These are phyloP conservation scores for Akanthomyces uredinophilus DNA, from an alignment of 2,329 filamentous ascomycete species.

Conservation along the genomic window DNA sequence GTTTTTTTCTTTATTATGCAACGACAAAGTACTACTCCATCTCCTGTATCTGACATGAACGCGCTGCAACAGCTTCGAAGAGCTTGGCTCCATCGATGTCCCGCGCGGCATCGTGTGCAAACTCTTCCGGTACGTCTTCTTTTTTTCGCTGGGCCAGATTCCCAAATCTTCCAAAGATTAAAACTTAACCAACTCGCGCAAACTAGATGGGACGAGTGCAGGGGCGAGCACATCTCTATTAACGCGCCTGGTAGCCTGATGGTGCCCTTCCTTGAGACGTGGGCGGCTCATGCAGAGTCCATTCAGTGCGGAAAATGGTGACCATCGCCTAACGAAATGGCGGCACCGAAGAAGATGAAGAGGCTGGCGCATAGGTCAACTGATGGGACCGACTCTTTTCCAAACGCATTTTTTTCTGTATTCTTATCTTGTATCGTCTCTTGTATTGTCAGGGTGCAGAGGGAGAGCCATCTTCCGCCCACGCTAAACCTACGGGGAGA, in stretches of 20 bases:
- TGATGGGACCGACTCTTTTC: not conserved
- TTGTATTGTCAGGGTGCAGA: too few species aligned
- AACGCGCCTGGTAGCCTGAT: not conserved
- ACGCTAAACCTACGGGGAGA: too few species aligned
- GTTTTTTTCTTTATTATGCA: not conserved
- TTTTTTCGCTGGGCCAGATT: not conserved
- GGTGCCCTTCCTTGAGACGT: not conserved
- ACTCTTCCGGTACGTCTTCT: not conserved
- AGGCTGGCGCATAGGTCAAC: not conserved
- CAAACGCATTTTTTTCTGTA: not conserved
- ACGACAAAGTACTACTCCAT: not conserved
- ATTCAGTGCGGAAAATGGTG: not conserved
- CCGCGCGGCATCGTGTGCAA: not conserved
- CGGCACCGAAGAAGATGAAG: not conserved
- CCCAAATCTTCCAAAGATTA: not conserved
- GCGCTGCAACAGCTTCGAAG: not conserved
- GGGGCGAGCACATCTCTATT: not conserved
- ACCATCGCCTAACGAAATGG: too few species aligned
- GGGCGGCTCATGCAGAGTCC: not conserved
- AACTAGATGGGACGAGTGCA: not conserved
- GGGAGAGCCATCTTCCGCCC: too few species aligned
- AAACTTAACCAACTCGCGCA: not conserved
- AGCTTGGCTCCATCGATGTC: not conserved
- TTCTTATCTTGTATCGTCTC: not conserved
- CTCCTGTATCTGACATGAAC: not conserved